Evolutionary conservation across 1,284 basidiomycete species (phyloP), one percentile per base, ranked within the genome.

Genomic region (Coniferiporia weirii): DNA sequence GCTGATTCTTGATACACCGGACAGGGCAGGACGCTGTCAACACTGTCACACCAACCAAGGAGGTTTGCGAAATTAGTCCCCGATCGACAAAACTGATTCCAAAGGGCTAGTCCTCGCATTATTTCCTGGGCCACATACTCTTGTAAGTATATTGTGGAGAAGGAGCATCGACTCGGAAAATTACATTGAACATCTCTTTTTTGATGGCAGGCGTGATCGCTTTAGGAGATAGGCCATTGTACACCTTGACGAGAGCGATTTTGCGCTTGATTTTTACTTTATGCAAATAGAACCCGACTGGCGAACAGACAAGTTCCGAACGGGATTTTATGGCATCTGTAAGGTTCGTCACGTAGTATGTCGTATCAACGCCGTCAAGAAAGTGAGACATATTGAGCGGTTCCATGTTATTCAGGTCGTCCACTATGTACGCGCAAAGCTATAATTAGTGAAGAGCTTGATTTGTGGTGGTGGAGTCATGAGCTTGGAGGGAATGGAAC

Each of bases 21-120:
- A 51, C 35, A 51, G 3, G 49, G 35, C 13, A 51, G 12, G 13
- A 15, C 19, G 13, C 17, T 51, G 15, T 34, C 49, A 51, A n/a
- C 15, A 36, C 15, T 15, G 15, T 36, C 27, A 13, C 44, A 46
- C 44, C 44, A 19, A 2, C 44, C 38, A 3, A 40, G 38, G 8
- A 62, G 20, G 19, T 55, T 53, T 12, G 34, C 32, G 52, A 51
- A 62, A 22, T 10, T 19, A 22, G 15, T 49, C 27, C 32, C 45
- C 8, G n/a, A 34, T 38, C 8, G 45, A 32, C 49, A 15, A 6
- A 61, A 22, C 5, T 32, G 38, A 35, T 12, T 13, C 60, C 60
- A 61, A 40, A 40, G 10, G 17, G 32, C 46, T 3, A 61, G 46
- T 47, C 57, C 60, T 34, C 48, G 43, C 6, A 10, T 17, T n/a